These are phyloP conservation scores for Ceratopteris richardii DNA, from an alignment of 75 land plant species.

Conservation along the genomic window DNA sequence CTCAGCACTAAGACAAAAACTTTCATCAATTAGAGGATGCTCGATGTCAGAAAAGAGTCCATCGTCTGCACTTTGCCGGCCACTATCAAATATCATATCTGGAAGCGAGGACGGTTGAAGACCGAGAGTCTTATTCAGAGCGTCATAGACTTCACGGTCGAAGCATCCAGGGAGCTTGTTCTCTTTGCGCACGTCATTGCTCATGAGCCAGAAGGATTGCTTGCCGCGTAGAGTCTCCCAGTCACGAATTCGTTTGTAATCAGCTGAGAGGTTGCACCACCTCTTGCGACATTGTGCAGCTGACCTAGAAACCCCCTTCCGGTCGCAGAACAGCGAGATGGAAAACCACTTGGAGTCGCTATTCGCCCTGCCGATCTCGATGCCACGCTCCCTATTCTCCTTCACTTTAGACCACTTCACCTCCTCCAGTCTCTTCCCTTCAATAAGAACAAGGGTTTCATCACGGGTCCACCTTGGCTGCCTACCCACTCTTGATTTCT, in stretches of 20 bases:
- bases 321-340: conserved; percentile 14
- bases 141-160: conserved; percentile 16
- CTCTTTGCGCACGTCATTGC: conserved; percentile 9
- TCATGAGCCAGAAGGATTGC: conserved; percentile 15
- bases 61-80: conserved; percentile 5
- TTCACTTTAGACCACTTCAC: conserved; percentile 3
- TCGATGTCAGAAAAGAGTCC: conserved; percentile 15
- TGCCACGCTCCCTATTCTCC: neutral
- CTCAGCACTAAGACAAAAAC: no score
- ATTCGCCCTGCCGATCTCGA: neutral
- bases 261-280: conserved; percentile 9
- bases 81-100: conserved; percentile 11
- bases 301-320: conserved; percentile 4
- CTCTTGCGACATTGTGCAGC: conserved; percentile 18
- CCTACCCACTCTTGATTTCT: no score
- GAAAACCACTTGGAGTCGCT: conserved; percentile 17
- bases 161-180: conserved; percentile 20
- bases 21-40: no score
- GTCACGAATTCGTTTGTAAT: conserved; percentile 14
- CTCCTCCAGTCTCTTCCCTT: conserved; percentile 51
- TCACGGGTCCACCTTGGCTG: conserved; percentile 71
- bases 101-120: neutral
- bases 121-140: conserved; percentile 9
- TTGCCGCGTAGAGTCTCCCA: neutral
- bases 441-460: conserved; percentile 64